Percentiles rank a stretch among this genome's conserved stretches.
Conservation (phyloP, 2,329 filamentous ascomycete genomes). For the Alternaria hordeiaustralica region DNA sequence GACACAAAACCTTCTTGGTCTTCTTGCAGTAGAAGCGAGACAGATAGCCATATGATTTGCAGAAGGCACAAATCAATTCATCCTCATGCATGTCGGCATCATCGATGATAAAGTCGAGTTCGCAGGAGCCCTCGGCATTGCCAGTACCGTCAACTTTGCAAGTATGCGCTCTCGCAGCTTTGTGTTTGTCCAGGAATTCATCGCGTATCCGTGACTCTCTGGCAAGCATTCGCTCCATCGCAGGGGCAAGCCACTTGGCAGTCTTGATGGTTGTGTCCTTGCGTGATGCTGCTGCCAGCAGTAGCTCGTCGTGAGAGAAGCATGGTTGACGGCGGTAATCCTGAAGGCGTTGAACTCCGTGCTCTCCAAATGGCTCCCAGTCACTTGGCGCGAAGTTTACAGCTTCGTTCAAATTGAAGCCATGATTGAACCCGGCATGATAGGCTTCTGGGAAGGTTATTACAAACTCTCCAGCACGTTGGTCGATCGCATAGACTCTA, state of each 20-base stretch:
- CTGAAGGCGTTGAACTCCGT: constrained; percentile 84
- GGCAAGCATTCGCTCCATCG: constrained; percentile 77
- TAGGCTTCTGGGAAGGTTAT: constrained; percentile 97
- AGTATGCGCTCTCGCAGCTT: constrained; percentile 49
- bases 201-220: constrained; percentile 74
- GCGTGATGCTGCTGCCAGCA: constrained; percentile 86
- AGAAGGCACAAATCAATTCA: constrained; percentile 88
- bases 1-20: constrained; percentile 80
- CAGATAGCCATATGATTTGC: constrained; percentile 90
- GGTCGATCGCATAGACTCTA: constrained; percentile 91
- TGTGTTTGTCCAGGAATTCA: constrained; percentile 71
- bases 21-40: constrained; percentile 87
- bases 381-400: constrained; percentile 96
- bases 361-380: constrained; percentile 91
- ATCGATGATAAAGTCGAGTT: constrained; percentile 43
- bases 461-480: constrained; percentile 93
- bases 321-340: constrained; percentile 90
- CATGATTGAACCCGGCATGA: constrained; percentile 97
- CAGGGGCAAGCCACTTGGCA: constrained; percentile 92
- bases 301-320: constrained; percentile 94
- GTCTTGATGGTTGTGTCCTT: constrained; percentile 80
- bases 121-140: constrained; percentile 34
- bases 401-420: constrained; percentile 97
- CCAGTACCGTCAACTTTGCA: constrained; percentile 62
- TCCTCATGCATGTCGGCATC: constrained; percentile 84